Evolutionary conservation across 495 filamentous ascomycete genomes (phyloP), one percentile per base, ranked within the genome.

Genomic region (Aspergillus heteromorphus): DNA sequence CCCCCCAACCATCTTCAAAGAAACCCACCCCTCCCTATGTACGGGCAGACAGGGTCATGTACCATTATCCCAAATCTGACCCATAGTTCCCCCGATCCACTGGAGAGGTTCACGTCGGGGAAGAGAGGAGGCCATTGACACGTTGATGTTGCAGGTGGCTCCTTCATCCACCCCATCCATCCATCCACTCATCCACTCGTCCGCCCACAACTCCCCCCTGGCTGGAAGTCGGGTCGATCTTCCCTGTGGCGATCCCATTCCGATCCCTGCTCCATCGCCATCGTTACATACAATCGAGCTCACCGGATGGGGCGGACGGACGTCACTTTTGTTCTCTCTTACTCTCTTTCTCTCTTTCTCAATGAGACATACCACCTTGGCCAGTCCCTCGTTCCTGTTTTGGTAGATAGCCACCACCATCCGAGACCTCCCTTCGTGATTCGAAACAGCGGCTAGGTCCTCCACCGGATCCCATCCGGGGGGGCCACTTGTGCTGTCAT

Each of bases 301-400:
- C 31, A 10, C 31, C 31, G 31, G 31, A 36, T 36, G 13, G 13
- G 31, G 31, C 31, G 13, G 31, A 11, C 31, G 8, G 31, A 45
- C 43, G 55, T 57, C 53, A 36, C 31, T 49, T 42, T 52, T 48
- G 45, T 30, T 31, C 19, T 57, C 36, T 38, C 14, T 20, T n/a
- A n/a, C n/a, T n/a, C n/a, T n/a, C n/a, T n/a, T n/a, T n/a, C 38
- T 31, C 19, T 57, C 36, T 38, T 17, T 20, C 51, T 30, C 48
- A 55, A 58, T 60, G 48, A 51, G 48, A 49, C 58, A 53, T 62
- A 60, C 61, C 55, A 65, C 65, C 63, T 48, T 61, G 31, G 50
- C 48, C 60, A 57, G 41, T 42, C 18, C 49, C 34, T 27, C 16
- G 38, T 49, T 53, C 25, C 42, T 34, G 5, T 48, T 49, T 45